A percentile compares a stretch with the other conserved stretches of the same genome.
Evolutionary conservation across 331 rosid genomes (phyloP).

Genomic region (Rhamnella rubrinervis): DNA sequence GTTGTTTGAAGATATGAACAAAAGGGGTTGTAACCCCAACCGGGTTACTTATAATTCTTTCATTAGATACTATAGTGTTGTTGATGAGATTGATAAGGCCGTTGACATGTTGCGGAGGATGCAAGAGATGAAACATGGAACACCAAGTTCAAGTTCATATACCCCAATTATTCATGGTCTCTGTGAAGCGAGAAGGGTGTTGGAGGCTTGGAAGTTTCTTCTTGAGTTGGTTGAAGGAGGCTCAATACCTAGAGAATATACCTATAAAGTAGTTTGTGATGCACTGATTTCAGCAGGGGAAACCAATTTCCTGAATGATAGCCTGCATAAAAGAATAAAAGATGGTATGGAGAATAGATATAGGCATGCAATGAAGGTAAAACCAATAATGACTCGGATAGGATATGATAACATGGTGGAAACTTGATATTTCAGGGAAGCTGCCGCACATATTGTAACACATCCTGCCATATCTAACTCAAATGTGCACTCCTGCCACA

Average conservation of each 20-base stretch:
- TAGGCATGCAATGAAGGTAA: conserved; percentile 42
- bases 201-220: conserved; percentile 64
- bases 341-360: conserved; percentile 55
- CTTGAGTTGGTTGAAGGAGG: conserved; percentile 76
- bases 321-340: conserved; percentile 51
- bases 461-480: no score
- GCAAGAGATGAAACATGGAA: conserved; percentile 55
- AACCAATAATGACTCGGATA: conserved; percentile 62
- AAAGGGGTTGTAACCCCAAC: conserved; percentile 62
- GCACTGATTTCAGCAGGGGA: conserved; percentile 42
- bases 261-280: conserved; percentile 62
- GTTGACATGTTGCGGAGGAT: conserved; percentile 64
- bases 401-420: conserved; percentile 38
- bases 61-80: conserved; percentile 71
- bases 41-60: conserved; percentile 72
- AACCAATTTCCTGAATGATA: conserved; percentile 35
- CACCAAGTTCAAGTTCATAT: conserved; percentile 63
- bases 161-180: conserved; percentile 78
- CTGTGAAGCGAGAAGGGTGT: conserved; percentile 64
- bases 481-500: no score
- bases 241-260: conserved; percentile 70
- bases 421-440: no score
- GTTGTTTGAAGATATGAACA: conserved; percentile 77
- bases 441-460: no score
- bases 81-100: conserved; percentile 81